Conservation (phyloP, 2,329 filamentous ascomycete species). For the Diaporthe velutina region DNA sequence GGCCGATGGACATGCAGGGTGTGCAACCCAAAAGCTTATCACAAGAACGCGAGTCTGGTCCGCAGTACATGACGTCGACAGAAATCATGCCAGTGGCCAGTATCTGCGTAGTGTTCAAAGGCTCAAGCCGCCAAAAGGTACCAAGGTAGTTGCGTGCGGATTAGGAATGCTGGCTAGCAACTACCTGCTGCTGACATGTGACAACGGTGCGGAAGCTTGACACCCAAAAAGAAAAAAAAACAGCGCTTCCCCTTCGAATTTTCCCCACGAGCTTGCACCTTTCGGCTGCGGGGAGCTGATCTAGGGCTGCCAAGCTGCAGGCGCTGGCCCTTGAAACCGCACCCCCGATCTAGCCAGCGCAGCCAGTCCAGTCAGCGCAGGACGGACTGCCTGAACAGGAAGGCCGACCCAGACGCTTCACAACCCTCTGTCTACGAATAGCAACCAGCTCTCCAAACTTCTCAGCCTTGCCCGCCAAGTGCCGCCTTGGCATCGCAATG, state of each 20-base stretch:
- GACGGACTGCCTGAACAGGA: constrained; percentile 22
- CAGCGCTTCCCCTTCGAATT: background rate
- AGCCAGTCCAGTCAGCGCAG: constrained; percentile 9
- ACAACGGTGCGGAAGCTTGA: constrained; percentile 18
- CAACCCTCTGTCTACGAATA: constrained; percentile 17
- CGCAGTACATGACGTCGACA: constrained; percentile 23
- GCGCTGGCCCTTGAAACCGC: constrained; percentile 30
- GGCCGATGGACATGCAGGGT: constrained; percentile 11
- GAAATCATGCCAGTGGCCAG: constrained; percentile 12
- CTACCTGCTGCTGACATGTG: constrained; percentile 17
- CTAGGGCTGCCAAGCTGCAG: constrained; percentile 34
- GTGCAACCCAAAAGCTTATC: constrained; percentile 19
- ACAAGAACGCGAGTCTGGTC: constrained; percentile 3
- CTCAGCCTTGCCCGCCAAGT: constrained; percentile 27
- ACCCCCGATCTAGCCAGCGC: constrained; percentile 21
- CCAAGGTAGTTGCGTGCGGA: background rate
- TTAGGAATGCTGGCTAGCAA: background rate
- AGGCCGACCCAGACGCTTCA: constrained; percentile 11
- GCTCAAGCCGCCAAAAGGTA: constrained; percentile 3
- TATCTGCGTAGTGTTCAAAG: constrained; percentile 5
- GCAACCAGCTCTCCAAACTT: constrained; percentile 3
- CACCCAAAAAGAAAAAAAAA: constrained; percentile 11
- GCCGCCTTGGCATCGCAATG: constrained; percentile 29
- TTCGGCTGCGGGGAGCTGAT: constrained; percentile 35
- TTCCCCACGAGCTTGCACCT: constrained; percentile 37